Percentiles rank a stretch among this genome's conserved stretches.
phyloP scores from a whole-genome alignment of 495 filamentous ascomycete genomes.

The Bryoglossum gracile region DNA sequence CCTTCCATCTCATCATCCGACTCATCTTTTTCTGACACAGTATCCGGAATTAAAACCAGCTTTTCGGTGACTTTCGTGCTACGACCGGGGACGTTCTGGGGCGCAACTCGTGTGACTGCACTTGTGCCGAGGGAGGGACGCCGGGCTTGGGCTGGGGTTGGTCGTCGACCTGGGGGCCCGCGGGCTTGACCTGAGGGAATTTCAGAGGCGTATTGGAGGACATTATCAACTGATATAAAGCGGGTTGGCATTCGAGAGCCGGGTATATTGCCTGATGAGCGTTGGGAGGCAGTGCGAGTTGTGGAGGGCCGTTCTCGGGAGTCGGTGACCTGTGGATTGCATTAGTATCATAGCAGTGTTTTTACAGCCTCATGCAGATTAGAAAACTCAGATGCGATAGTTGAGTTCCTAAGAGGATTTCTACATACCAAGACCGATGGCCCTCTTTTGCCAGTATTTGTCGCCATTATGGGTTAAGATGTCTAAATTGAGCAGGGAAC shows the following conservation, averaged over 20 bases:
- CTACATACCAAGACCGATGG: conserved; percentile 24
- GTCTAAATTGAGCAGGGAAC: too few relatives aligned
- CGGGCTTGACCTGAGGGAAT: conserved; percentile 92
- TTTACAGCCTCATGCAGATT: not conserved
- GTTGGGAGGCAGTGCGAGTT: conserved; percentile 14
- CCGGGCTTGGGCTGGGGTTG: conserved; percentile 41
- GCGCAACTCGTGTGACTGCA: conserved; percentile 40
- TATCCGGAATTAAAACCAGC: conserved; percentile 88
- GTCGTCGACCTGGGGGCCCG: conserved; percentile 52
- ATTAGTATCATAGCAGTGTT: conserved; percentile 3
- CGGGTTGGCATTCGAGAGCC: conserved; percentile 49
- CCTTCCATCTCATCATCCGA: conserved; percentile 41
- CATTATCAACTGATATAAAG: conserved; percentile 91
- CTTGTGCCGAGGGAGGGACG: conserved; percentile 31
- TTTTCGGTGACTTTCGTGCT: conserved; percentile 94
- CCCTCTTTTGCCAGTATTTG: too few relatives aligned
- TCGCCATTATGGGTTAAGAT: too few relatives aligned
- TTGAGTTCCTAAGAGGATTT: not conserved
- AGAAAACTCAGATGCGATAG: not conserved
- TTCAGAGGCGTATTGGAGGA: conserved; percentile 89
- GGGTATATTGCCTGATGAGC: conserved; percentile 15
- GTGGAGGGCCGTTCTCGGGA: conserved; percentile 27
- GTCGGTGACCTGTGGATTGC: conserved; percentile 28
- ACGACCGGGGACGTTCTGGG: conserved; percentile 75
- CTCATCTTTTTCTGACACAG: conserved; percentile 54